Evolutionary conservation across 2,329 filamentous ascomycete genomes (phyloP).

Genomic region (Juglanconis juglandina): DNA sequence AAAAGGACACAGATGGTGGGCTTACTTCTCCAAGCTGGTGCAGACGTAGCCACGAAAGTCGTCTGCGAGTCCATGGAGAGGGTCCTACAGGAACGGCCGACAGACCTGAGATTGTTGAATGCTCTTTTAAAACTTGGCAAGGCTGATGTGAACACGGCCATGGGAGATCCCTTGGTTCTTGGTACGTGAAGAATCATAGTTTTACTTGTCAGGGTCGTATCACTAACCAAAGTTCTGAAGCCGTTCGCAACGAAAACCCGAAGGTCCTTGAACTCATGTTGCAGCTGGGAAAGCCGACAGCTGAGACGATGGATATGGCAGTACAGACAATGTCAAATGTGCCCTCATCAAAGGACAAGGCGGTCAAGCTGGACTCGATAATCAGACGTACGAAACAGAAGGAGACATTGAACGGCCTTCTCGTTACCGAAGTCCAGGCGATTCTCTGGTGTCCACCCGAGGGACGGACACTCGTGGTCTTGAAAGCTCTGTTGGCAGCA

Average conservation of each 20-base stretch:
- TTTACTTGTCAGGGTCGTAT: not conserved
- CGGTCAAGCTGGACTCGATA: constrained; percentile 46
- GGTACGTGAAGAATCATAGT: constrained; percentile 24
- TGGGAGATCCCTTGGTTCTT: constrained; percentile 39
- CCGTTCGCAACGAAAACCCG: constrained; percentile 41
- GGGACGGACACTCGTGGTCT: constrained; percentile 38
- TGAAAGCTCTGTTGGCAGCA: constrained; percentile 45
- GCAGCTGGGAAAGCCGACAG: constrained; percentile 41
- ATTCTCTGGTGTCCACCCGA: constrained; percentile 36
- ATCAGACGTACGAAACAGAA: constrained; percentile 41
- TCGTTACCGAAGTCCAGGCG: constrained; percentile 50
- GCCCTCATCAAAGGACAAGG: constrained; percentile 43
- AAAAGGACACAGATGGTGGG: constrained; percentile 44
- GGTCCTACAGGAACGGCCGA: constrained; percentile 40
- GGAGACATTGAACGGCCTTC: constrained; percentile 40
- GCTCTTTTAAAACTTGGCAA: constrained; percentile 49
- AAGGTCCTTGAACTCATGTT: constrained; percentile 47
- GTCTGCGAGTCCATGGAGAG: constrained; percentile 40
- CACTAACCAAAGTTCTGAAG: constrained; percentile 26
- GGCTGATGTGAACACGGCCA: constrained; percentile 50
- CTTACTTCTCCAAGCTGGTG: constrained; percentile 45
- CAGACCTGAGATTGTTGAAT: constrained; percentile 48
- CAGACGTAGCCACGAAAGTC: constrained; percentile 33
- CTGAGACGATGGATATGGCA: constrained; percentile 40
- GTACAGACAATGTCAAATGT: constrained; percentile 41